Base-by-base conservation (phyloP, 1,139 yeast genomes). In the Debaryomyces udenii region DNA sequence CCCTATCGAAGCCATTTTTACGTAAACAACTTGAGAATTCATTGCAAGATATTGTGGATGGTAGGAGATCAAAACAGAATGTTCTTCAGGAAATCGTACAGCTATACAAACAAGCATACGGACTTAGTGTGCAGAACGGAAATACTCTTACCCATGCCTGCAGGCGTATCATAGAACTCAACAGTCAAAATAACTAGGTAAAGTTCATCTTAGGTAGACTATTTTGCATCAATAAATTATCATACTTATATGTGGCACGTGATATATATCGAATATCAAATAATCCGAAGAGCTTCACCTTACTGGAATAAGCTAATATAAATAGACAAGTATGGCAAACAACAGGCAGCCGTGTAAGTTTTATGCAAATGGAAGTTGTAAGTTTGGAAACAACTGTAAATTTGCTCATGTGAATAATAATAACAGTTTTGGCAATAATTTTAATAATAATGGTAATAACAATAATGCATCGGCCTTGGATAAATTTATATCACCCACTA, bases 1-100 rank as follows among this genome's bases (percentile, higher is more conserved):
- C 96, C 1, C 69, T 94, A 44, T 84, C 96, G 0, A 93, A 93
- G 53, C 99, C 99, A 2, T 87, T 87, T 53, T 66, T 93, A 47
- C 70, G 99, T 41, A 83, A 86, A 46, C 80, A 80, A 35, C 71
- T 93, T 58, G 99, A 94, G 56, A 66, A 61, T 11, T 76, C 80
- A 39, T 70, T 94, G 55, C 78, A 73, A 44, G 74, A 74, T 33
- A 87, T 93, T 6, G 86, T 90, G 35, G 73, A 75, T 0, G 98
- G 98, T 0, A 52, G 58, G 3, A 66, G 69, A 35, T 61, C 78
- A 1, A 81, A 78, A 52, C 66, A 68, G 2, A 74, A 68, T 6
- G 95, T 90, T 0, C 58, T 85, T 9, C 61, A 64, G 4, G 80
- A 80, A 45, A 76, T 86, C 35, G 62, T 86, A 9, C 65, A 63